Conservation (phyloP, 345 rosid genomes). For the Eucalyptus sp. region DNA sequence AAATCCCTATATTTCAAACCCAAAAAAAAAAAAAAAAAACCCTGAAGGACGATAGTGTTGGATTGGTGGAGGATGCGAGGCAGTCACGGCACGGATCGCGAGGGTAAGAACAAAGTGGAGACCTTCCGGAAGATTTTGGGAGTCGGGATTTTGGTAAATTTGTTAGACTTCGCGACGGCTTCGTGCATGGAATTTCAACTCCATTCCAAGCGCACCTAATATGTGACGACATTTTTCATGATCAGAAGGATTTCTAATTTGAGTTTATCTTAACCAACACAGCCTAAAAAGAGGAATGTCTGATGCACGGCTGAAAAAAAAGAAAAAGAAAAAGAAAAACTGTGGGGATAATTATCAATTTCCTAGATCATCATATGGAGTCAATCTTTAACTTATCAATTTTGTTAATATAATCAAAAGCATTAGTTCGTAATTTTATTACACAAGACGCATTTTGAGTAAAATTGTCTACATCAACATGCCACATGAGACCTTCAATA, state of each 20-base stretch:
- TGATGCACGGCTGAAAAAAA: background rate
- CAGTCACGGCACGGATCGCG: constrained; percentile 74
- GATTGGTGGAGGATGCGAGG: background rate
- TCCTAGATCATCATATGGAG: fast-evolving
- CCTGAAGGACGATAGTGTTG: background rate
- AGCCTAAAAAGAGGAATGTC: background rate
- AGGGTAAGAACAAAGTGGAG: constrained; percentile 69
- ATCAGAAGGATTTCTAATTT: background rate
- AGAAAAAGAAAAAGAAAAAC: too few species aligned
- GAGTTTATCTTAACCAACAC: background rate
- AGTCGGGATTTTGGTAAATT: constrained; percentile 42
- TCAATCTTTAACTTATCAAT: background rate
- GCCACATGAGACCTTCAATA: fast-evolving
- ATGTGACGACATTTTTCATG: background rate
- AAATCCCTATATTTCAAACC: background rate
- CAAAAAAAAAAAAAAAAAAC: too few species aligned
- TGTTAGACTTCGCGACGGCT: constrained; percentile 55
- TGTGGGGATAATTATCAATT: background rate
- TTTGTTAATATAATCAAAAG: background rate
- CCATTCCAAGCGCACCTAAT: background rate
- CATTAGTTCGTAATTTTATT: too few species aligned
- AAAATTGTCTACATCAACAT: background rate
- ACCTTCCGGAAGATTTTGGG: constrained; percentile 46
- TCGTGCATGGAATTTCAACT: constrained; percentile 18
- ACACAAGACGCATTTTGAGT: fast-evolving